These are phyloP conservation scores for Citrus medica DNA, from an alignment of 345 rosid genomes.

Conservation along the genomic window DNA sequence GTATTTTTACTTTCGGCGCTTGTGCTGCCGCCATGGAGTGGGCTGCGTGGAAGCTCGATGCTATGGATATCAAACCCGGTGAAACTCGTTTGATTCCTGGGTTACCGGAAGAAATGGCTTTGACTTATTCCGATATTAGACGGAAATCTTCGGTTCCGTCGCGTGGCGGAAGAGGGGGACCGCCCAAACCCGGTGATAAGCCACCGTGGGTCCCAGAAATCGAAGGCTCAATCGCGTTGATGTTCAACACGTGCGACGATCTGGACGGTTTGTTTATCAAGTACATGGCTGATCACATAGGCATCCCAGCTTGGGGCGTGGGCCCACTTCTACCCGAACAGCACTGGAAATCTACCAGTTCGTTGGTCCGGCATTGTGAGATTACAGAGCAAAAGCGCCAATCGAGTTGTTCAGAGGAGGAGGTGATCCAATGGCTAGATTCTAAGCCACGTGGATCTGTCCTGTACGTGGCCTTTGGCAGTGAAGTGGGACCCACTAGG, in stretches of 20 bases:
- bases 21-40: slow-evolving; percentile 45
- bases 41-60: slow-evolving; percentile 36
- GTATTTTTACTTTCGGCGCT: slow-evolving; percentile 46
- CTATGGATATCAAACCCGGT: slow-evolving; percentile 27
- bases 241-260: slow-evolving; percentile 43
- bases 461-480: slow-evolving; percentile 29
- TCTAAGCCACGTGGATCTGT: slow-evolving; percentile 23
- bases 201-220: slow-evolving; percentile 42
- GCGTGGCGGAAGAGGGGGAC: slow-evolving; percentile 7
- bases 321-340: slow-evolving; percentile 34
- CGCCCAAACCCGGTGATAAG: slow-evolving; percentile 30
- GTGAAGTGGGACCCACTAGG: slow-evolving; percentile 1
- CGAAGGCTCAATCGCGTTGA: slow-evolving; percentile 25
- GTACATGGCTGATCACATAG: slow-evolving; percentile 23
- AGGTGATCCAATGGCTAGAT: slow-evolving; percentile 22
- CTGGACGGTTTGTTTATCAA: slow-evolving; percentile 42
- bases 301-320: slow-evolving; percentile 35
- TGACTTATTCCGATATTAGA: slow-evolving; percentile 34
- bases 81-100: slow-evolving; percentile 37
- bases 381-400: neutral
- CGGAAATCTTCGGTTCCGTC: slow-evolving; percentile 7
- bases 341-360: slow-evolving; percentile 19
- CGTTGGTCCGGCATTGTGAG: slow-evolving; percentile 1
- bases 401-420: no score
- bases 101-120: slow-evolving; percentile 38